Base-by-base conservation (phyloP, 768 basidiomycete species). In the Serpula lacrymans region DNA sequence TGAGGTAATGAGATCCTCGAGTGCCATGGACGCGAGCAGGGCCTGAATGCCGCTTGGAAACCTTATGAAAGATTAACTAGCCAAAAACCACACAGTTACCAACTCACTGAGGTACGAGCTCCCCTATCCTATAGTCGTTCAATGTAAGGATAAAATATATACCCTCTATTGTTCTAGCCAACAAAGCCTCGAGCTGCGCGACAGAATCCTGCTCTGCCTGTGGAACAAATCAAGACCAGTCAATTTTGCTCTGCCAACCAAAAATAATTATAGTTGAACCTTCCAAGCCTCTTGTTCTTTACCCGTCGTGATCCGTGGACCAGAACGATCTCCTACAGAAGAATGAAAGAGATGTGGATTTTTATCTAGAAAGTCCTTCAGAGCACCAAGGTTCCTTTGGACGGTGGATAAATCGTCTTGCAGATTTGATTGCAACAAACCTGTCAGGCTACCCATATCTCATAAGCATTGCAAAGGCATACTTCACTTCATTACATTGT, bases 111-210 rank as follows among this genome's bases (percentile, higher is more conserved):
- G 81, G 68, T 41, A 96, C 79, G 21, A 96, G 72, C 46, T 95
- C 90, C 13, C 85, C 80, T 17, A 98, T 71, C 42, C 81, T 79
- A 66, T 97, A 95, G 55, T 99, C 96, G 51, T 80, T 91, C 37
- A 98, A 70, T 14, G 98, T 80, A 20, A 98, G 73, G 37, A 98
- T 71, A 61, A 98, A 99, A 0, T 92, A 90, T 41, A 98, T 78
- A 0, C 90, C 96, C 62, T 99, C 96, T 35, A 97, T 88, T 4
- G 90, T 83, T 54, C 94, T 80, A 8, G 76, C 77, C 33, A 98
- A 67, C 32, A 99, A 75, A 14, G 74, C 65, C 34, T 82, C 72
- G 6, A 95, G 65, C 56, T 88, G 82, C n/a, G 73, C 68, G n/a
- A 89, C 82, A 12, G 91, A 92, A 35, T 61, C 73, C 56, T 89